Evolutionary conservation across 768 basidiomycete genomes (phyloP).

Genomic region (Calvatia gigantea): DNA sequence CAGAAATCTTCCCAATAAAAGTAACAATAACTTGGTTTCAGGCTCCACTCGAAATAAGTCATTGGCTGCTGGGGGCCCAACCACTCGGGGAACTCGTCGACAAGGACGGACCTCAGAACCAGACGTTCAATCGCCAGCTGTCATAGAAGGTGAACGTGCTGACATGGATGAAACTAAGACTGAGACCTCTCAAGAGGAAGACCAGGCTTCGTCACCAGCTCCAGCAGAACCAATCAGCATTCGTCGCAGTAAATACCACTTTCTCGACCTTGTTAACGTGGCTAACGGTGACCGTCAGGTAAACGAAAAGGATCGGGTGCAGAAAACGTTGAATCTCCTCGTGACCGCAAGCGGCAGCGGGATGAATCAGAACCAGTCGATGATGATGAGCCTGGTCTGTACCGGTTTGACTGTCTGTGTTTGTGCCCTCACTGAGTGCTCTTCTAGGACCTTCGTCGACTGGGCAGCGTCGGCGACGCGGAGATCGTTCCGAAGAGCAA

Average conservation of each 20-base stretch:
- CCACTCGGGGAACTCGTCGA: conserved; percentile 26
- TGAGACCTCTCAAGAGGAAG: conserved; percentile 30
- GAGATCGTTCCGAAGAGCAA: conserved; percentile 42
- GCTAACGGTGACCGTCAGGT: no score
- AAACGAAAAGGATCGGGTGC: conserved; percentile 64
- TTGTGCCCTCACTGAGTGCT: conserved; percentile 1
- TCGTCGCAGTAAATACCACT: conserved; percentile 28
- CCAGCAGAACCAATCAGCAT: conserved; percentile 19
- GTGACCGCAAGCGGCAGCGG: conserved; percentile 55
- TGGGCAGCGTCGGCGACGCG: conserved; percentile 10
- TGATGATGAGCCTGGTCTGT: conserved; percentile 57
- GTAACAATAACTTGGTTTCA: conserved; percentile 15
- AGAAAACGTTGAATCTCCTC: conserved; percentile 42
- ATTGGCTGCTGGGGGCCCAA: conserved; percentile 27
- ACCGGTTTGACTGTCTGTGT: background rate
- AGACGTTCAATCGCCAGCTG: conserved; percentile 20
- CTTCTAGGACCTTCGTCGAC: conserved; percentile 8
- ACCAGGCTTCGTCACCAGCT: conserved; percentile 26
- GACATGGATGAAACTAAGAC: conserved; percentile 24
- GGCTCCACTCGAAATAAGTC: conserved; percentile 40
- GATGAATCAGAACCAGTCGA: conserved; percentile 68
- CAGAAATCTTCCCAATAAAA: background rate
- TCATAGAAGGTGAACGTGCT: conserved; percentile 22
- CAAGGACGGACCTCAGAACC: conserved; percentile 26
- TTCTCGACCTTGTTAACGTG: no score